Base-by-base conservation (phyloP, 2,329 filamentous ascomycete species). In the Sporothrix brasiliensis region DNA sequence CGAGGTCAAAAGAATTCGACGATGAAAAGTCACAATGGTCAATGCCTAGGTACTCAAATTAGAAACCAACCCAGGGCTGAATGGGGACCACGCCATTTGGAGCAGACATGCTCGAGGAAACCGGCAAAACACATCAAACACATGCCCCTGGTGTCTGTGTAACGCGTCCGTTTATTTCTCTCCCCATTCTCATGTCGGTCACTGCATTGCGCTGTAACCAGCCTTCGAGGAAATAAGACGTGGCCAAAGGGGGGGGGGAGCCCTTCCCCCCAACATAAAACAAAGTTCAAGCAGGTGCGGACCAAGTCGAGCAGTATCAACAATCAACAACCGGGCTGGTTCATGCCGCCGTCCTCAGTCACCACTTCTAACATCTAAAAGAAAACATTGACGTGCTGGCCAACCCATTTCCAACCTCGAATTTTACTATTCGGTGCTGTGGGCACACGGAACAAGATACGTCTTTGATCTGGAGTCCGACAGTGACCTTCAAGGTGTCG, bases 161-260 rank as follows among this genome's bases (percentile, higher is more conserved):
- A 63, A 63, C 58, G 14, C 58, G 21, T 21, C 21, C 47, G 21
- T 47, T 63, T 19, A 44, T 44, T n/a, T 47, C 58, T 13, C 10
- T 34, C 56, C 58, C 58, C 39, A 63, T 27, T 27, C 58, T 63
- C 58, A 47, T 47, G 58, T 63, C 39, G 21, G 21, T 63, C 58
- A 27, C 24, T 63, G 58, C 58, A 63, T 63, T 21, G 24, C 39
- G 58, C 58, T 9, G 58, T 61, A 21, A 13, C 39, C 21, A 19
- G 13, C n/a, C 21, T 63, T 47, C 21, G 58, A 27, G 21, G 39
- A 5, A 21, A n/a, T 7, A 21, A 7, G 13, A 47, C 5, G 39
- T n/a, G 21, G 41, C 27, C 4, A 11, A 11, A 21, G 41, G 21
- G 14, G 24, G 6, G 11, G 16, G 11, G 13, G 1, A 7, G 24